These are phyloP conservation scores for Leishmania tropica DNA, from an alignment of 208 protist genomes.

Conservation along the genomic window DNA sequence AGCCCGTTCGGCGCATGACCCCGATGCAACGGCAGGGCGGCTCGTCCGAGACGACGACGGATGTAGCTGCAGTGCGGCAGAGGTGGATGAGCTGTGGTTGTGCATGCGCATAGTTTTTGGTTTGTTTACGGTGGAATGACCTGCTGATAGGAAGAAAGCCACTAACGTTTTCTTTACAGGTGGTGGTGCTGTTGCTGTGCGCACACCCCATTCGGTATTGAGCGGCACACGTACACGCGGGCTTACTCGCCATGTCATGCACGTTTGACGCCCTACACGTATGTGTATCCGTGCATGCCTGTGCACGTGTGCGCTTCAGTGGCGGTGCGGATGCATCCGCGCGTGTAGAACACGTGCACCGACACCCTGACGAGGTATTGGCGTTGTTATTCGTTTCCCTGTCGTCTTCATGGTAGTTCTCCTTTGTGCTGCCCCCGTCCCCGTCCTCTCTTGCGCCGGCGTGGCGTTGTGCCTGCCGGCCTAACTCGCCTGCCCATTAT, in stretches of 20 bases:
- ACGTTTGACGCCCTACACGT: background rate
- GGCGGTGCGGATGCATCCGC: background rate
- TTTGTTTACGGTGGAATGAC: too few species aligned
- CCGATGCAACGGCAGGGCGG: background rate
- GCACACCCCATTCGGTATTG: background rate
- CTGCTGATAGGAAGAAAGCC: too few species aligned
- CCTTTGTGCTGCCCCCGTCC: background rate
- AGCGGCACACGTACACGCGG: background rate
- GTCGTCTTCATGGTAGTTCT: background rate
- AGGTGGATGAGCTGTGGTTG: too few species aligned
- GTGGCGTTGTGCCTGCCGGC: background rate
- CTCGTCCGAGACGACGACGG: too few species aligned
- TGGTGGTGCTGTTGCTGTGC: background rate
- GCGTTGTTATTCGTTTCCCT: too few species aligned
- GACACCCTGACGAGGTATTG: too few species aligned
- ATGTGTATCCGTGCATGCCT: constrained; percentile 7
- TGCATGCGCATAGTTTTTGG: too few species aligned
- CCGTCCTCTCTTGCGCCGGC: background rate
- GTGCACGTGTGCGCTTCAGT: background rate
- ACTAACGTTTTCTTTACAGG: background rate
- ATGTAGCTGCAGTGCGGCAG: too few species aligned
- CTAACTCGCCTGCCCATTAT: background rate
- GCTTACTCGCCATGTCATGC: background rate
- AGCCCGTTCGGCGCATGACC: background rate
- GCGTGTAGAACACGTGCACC: background rate